Evolutionary conservation across 371 early-diverging fungal genomes (phyloP).

Genomic region (Lichtheimia ramosa): DNA sequence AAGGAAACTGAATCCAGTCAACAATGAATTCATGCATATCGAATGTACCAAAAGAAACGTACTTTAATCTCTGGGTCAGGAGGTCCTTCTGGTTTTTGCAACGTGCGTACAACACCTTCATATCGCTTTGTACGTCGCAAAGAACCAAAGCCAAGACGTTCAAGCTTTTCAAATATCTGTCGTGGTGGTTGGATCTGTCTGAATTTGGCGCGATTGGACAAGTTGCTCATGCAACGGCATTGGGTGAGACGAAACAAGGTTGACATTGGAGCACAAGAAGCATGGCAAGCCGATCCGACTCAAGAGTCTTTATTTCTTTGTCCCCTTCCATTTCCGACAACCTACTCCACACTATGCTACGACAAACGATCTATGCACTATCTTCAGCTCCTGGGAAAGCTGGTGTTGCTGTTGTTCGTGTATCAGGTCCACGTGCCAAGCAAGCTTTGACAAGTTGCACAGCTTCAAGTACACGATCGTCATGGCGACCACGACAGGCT

Average conservation of each 20-base stretch:
- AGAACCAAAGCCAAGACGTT: constrained; percentile 44
- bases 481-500: constrained; percentile 38
- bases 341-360: not conserved
- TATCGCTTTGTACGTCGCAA: constrained; percentile 41
- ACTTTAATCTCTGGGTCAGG: constrained; percentile 38
- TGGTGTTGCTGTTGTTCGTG: constrained; percentile 77
- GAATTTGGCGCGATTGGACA: constrained; percentile 52
- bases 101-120: constrained; percentile 6
- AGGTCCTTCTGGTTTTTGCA: constrained; percentile 8
- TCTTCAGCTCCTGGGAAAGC: constrained; percentile 79
- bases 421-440: constrained; percentile 66
- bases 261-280: not conserved
- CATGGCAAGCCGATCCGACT: not conserved
- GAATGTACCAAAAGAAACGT: not conserved
- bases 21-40: not conserved
- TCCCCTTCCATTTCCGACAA: constrained; percentile 1
- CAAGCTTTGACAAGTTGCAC: constrained; percentile 28
- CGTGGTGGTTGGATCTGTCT: constrained; percentile 41
- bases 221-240: constrained; percentile 5
- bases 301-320: constrained; percentile 2
- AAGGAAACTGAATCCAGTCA: constrained; percentile 45
- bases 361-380: constrained; percentile 71
- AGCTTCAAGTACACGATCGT: constrained; percentile 3
- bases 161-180: constrained; percentile 40
- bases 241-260: constrained; percentile 1